A percentile compares a stretch with the other conserved stretches of the same genome.
These are phyloP conservation scores for Styphnolobium japonicum DNA, from an alignment of 306 rosid genomes.

Conservation along the genomic window DNA sequence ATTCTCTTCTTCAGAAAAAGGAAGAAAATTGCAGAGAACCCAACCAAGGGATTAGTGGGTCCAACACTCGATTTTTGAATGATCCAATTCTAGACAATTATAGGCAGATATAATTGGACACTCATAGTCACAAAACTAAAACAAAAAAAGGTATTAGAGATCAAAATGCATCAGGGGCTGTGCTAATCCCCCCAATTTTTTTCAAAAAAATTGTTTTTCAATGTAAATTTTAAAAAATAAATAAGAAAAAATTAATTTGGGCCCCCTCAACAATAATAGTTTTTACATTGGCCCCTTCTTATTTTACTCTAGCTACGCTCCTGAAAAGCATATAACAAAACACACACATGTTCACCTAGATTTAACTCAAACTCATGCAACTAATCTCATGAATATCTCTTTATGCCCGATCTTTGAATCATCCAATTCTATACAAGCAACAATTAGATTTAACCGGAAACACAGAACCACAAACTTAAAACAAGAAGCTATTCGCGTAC, in stretches of 20 bases:
- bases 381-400: constrained; percentile 19
- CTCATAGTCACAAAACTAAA: neutral
- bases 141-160: neutral
- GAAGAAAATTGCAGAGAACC: neutral
- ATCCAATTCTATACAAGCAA: neutral
- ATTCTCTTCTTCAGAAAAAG: neutral
- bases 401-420: neutral
- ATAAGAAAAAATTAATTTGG: too few species aligned
- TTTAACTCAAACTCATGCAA: neutral
- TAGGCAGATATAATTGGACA: neutral
- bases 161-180: too few species aligned
- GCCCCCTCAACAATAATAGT: too few species aligned
- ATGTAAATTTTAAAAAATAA: too few species aligned
- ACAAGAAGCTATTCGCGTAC: neutral
- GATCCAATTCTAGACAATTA: neutral
- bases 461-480: neutral
- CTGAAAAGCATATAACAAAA: neutral
- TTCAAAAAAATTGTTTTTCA: too few species aligned
- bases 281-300: too few species aligned
- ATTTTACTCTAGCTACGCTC: too few species aligned
- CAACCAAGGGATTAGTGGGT: neutral
- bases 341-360: neutral
- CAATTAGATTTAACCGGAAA: neutral
- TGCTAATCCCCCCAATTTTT: too few species aligned
- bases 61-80: neutral